phyloP scores from a whole-genome alignment of 805 yeast species.

The Metschnikowia picachoensis region DNA sequence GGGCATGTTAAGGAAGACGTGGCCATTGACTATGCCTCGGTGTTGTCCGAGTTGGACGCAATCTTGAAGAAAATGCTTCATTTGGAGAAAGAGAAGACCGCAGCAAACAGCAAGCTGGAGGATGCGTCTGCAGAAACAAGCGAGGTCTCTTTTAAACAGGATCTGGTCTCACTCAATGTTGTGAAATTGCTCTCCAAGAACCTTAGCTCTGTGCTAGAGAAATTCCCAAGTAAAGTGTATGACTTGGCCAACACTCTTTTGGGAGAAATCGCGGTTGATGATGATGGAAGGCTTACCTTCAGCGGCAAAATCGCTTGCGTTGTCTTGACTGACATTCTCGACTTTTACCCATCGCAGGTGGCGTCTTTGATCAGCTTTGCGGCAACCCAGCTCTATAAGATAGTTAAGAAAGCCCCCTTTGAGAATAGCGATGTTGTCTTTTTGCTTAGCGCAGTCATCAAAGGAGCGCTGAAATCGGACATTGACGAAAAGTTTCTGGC shows the following conservation, averaged over 20 bases:
- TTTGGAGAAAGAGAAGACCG: neutral
- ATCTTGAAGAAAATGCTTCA: slow-evolving; percentile 18
- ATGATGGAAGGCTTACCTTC: slow-evolving; percentile 15
- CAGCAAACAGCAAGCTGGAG: neutral
- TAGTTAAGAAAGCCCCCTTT: slow-evolving; percentile 32
- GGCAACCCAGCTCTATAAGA: slow-evolving; percentile 34
- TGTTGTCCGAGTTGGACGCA: slow-evolving; percentile 23
- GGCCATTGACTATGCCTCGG: slow-evolving; percentile 15
- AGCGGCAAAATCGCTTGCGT: slow-evolving; percentile 25
- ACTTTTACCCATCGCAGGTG: slow-evolving; percentile 33
- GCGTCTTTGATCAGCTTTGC: slow-evolving; percentile 34
- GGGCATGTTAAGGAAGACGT: slow-evolving; percentile 2
- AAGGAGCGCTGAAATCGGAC: slow-evolving; percentile 35
- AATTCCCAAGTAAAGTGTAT: slow-evolving; percentile 32
- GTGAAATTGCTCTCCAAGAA: slow-evolving; percentile 29
- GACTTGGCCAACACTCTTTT: slow-evolving; percentile 36
- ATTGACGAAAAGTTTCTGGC: slow-evolving; percentile 38
- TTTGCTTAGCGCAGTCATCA: slow-evolving; percentile 29
- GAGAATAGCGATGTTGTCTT: slow-evolving; percentile 26
- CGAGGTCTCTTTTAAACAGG: neutral
- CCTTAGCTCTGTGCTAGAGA: slow-evolving; percentile 24
- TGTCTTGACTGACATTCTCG: slow-evolving; percentile 36
- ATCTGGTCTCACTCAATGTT: slow-evolving; percentile 16
- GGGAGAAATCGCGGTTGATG: slow-evolving; percentile 22
- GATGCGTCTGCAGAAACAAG: neutral